These are phyloP conservation scores for Plasmodium gaboni DNA, from an alignment of 169 alveolate species.

Conservation along the genomic window DNA sequence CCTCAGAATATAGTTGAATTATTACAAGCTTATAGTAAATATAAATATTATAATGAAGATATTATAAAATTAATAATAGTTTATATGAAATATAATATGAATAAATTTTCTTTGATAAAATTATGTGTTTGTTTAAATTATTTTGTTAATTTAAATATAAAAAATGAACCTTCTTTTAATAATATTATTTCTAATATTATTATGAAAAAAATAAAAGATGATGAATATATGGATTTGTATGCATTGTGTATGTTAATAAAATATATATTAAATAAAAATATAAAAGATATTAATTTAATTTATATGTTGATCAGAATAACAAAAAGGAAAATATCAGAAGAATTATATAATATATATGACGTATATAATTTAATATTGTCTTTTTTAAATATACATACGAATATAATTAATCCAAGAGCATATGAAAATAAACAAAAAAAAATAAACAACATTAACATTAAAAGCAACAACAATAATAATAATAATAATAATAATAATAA, in stretches of 20 bases:
- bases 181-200: constrained; percentile 13
- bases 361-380: constrained; percentile 36
- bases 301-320: constrained; percentile 1
- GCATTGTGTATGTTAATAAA: constrained; percentile 41
- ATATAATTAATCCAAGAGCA: background rate
- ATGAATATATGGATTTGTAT: constrained; percentile 39
- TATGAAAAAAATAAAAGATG: constrained; percentile 47
- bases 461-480: background rate
- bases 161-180: constrained; percentile 27
- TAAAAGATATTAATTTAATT: constrained; percentile 1
- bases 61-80: constrained; percentile 7
- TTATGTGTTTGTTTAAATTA: constrained; percentile 43
- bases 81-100: constrained; percentile 46
- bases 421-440: no score
- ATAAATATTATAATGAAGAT: constrained; percentile 9
- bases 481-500: background rate
- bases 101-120: constrained; percentile 23
- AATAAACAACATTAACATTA: background rate
- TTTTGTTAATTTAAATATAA: constrained; percentile 46
- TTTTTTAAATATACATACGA: constrained; percentile 36
- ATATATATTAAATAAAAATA: constrained; percentile 17
- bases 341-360: constrained; percentile 15
- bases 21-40: constrained; percentile 30
- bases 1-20: constrained; percentile 1
- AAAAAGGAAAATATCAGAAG: background rate